Percentiles rank a stretch among this genome's conserved stretches.
Conservation (phyloP, 495 filamentous ascomycete species). For the Clavariopsis aquatica region DNA sequence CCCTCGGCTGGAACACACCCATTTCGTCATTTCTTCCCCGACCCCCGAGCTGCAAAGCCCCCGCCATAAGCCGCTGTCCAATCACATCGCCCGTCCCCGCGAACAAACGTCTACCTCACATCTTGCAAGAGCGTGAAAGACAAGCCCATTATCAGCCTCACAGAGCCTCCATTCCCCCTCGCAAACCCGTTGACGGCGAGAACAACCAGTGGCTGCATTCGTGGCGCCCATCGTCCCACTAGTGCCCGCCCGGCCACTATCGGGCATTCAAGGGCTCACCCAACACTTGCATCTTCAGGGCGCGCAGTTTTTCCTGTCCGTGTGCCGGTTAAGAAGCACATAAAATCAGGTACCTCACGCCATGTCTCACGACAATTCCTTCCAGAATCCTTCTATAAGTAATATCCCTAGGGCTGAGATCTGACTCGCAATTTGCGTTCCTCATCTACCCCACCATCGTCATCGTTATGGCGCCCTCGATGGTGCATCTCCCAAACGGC, state of each 20-base stretch:
- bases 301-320: neutral
- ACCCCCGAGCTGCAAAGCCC: neutral
- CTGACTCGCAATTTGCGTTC: neutral
- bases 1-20: conserved; percentile 7
- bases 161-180: neutral
- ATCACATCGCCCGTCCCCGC: neutral
- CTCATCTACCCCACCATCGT: neutral
- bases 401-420: no score
- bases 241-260: neutral
- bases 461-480: conserved; percentile 45
- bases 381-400: no score
- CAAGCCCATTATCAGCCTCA: neutral
- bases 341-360: neutral
- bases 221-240: neutral
- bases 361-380: neutral
- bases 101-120: neutral
- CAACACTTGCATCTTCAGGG: neutral
- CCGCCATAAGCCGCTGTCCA: neutral
- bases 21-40: conserved; percentile 19
- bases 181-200: neutral
- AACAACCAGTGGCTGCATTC: neutral
- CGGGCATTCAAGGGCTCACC: neutral
- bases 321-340: neutral
- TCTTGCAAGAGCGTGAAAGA: neutral
- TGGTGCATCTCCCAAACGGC: conserved; percentile 78